Evolutionary conservation across 805 yeast species (phyloP).

Genomic region (Candida vaughaniae): DNA sequence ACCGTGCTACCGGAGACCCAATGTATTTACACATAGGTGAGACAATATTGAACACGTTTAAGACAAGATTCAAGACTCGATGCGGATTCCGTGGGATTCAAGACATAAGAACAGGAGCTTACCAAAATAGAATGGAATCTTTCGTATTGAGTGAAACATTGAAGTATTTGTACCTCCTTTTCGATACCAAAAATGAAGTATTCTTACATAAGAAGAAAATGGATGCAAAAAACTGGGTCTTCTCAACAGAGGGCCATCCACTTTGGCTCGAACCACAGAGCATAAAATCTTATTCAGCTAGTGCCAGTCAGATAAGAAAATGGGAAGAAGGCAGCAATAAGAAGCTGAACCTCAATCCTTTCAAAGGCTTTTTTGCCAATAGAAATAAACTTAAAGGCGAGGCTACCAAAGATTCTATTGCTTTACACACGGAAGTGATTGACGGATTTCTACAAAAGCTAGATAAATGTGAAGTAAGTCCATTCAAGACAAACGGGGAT

Average conservation of each 20-base stretch:
- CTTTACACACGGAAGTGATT: conserved; percentile 1
- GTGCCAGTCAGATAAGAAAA: too few relatives aligned
- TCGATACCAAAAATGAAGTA: conserved; percentile 60
- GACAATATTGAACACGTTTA: conserved; percentile 55
- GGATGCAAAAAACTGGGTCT: conserved; percentile 49
- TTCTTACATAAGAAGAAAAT: conserved; percentile 32
- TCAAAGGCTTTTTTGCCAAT: conserved; percentile 3
- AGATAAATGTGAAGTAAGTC: conserved; percentile 31
- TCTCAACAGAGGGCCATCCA: conserved; percentile 93
- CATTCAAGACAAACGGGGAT: conserved; percentile 13
- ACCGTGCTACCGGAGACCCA: conserved; percentile 84
- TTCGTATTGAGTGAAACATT: conserved; percentile 86
- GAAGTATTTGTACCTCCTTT: conserved; percentile 76
- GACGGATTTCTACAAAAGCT: conserved; percentile 10
- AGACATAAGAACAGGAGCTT: conserved; percentile 59
- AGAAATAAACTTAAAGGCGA: not conserved
- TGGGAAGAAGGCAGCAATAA: conserved; percentile 5
- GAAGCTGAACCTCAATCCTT: conserved; percentile 1
- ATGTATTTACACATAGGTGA: conserved; percentile 76
- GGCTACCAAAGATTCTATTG: conserved; percentile 2
- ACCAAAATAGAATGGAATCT: conserved; percentile 86
- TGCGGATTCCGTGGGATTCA: conserved; percentile 85
- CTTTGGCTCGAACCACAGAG: conserved; percentile 51
- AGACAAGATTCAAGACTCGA: conserved; percentile 48
- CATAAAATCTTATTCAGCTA: not conserved